These are phyloP conservation scores for Acaromyces ingoldii DNA, from an alignment of 1,284 basidiomycete species.

Conservation along the genomic window DNA sequence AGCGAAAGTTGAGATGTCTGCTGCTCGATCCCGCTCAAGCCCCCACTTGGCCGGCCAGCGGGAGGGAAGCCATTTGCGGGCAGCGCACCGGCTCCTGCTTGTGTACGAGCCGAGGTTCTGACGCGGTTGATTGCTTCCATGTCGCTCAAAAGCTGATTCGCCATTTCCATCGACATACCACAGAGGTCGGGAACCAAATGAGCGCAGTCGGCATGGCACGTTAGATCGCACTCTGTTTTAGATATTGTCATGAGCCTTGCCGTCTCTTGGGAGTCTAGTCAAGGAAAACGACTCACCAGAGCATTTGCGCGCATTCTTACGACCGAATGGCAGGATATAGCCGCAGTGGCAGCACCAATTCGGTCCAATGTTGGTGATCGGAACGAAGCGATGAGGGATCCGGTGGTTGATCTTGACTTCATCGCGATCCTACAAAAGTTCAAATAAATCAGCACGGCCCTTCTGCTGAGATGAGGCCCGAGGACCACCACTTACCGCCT, in stretches of 20 bases:
- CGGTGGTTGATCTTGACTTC: conserved; percentile 99
- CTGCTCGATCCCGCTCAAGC: conserved; percentile 28
- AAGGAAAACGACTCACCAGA: conserved; percentile 57
- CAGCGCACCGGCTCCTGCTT: conserved; percentile 15
- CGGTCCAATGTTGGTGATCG: conserved; percentile 92
- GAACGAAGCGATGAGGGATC: conserved; percentile 96
- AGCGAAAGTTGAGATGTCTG: conserved; percentile 34
- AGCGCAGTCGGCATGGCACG: conserved; percentile 94
- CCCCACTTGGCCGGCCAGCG: conserved; percentile 10
- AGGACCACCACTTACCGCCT: conserved; percentile 62
- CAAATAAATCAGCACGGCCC: no score
- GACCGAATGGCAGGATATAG: conserved; percentile 84
- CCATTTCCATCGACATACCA: conserved; percentile 99
- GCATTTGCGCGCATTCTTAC: conserved; percentile 93
- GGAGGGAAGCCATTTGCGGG: conserved; percentile 12
- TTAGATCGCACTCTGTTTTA: conserved; percentile 77
- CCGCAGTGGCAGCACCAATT: conserved; percentile 99
- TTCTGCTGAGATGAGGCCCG: no score
- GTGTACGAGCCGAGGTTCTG: conserved; percentile 21
- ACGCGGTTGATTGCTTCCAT: conserved; percentile 65
- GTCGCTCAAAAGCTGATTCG: conserved; percentile 84
- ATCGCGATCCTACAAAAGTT: conserved; percentile 70
- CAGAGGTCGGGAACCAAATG: conserved; percentile 99
- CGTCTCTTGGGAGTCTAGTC: no score
- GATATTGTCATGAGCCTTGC: no score